Conservation (phyloP, 2,329 filamentous ascomycete species). For the Decorospora gaudefroyi region DNA sequence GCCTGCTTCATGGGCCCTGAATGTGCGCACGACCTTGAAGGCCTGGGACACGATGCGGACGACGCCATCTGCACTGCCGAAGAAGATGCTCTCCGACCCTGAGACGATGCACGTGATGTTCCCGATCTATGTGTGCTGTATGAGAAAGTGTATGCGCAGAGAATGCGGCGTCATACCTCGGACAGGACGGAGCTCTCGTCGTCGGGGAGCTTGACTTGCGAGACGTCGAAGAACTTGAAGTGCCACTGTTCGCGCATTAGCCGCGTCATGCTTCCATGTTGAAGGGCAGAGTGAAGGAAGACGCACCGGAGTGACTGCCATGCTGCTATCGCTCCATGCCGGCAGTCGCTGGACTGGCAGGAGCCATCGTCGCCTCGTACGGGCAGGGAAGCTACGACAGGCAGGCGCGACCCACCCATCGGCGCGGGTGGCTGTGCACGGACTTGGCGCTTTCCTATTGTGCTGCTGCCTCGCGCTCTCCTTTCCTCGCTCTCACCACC, state of each 20-base stretch:
- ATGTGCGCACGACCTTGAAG: constrained; percentile 85
- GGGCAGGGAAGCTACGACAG: constrained; percentile 19
- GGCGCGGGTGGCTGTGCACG: constrained; percentile 11
- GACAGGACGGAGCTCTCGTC: constrained; percentile 78
- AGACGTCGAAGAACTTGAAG: constrained; percentile 99
- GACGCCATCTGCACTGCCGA: constrained; percentile 81
- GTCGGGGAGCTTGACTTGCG: constrained; percentile 77
- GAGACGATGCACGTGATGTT: constrained; percentile 83
- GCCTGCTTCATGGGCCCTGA: constrained; percentile 80
- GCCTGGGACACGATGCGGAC: constrained; percentile 85
- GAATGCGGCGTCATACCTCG: constrained; percentile 63
- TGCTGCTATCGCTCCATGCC: constrained; percentile 41
- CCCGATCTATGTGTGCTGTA: constrained; percentile 50
- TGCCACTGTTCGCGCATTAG: constrained; percentile 73
- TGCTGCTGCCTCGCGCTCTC: constrained; percentile 20
- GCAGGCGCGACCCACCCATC: constrained; percentile 20
- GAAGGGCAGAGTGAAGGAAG: not conserved
- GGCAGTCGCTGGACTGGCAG: constrained; percentile 21
- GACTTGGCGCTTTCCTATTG: constrained; percentile 16
- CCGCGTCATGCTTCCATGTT: constrained; percentile 18
- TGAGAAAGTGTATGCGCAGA: constrained; percentile 27
- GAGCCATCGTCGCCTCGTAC: constrained; percentile 29
- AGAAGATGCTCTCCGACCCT: constrained; percentile 85
- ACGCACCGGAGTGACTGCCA: constrained; percentile 51
- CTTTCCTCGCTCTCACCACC: constrained; percentile 22